Evolutionary conservation across 805 yeast genomes (phyloP), one percentile per base, ranked within the genome.

Genomic region (Blastobotrys chiropterorum): DNA sequence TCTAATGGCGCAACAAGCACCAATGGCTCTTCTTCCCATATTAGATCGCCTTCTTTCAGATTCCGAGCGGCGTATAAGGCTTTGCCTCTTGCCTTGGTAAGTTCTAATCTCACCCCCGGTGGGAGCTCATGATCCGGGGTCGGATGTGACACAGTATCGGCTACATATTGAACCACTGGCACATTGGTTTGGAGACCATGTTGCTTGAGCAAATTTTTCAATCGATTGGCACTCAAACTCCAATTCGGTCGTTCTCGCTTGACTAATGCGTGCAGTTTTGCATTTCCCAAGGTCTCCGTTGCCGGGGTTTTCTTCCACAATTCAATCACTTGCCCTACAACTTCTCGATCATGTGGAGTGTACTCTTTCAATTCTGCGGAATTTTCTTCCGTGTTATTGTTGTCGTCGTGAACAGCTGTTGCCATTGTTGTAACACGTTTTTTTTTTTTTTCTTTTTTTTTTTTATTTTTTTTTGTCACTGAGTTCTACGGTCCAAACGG

Each of bases 261-360:
- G 43, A 87, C 70, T 11, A 74, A 58, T 0, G 70, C 72, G 51
- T 76, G 81, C 17, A 86, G 69, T 57, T 81, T 80, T 11, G 73
- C 71, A 7, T 77, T 67, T 1, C 85, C 83, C 17, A 82, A 62
- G 8, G 76, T 69, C 61, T 85, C 90, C 21, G 81, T 76, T 1
- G 74, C 67, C 1, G 87, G 82, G 58, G 85, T 88, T 49, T 75
- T 74, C 56, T 79, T 81, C 92, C 94, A 86, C 7, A 84, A 65
- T 3, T 72, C 69, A 42, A 83, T 76, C n/a, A 85, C 80, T 38
- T 75, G 77, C 50, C 79, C 81, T 31, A 82, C 78, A 8, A 83
- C 70, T 63, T 81, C 80, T 43, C 84, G 69, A 47, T 77, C 80
- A 50, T 75, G 76, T 2, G 89, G 89, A 2, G 48, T 44, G 49